Evolutionary conservation across 2,329 filamentous ascomycete species (phyloP), one percentile per base, ranked within the genome.

Genomic region (Beauveria scarabaeidicola): DNA sequence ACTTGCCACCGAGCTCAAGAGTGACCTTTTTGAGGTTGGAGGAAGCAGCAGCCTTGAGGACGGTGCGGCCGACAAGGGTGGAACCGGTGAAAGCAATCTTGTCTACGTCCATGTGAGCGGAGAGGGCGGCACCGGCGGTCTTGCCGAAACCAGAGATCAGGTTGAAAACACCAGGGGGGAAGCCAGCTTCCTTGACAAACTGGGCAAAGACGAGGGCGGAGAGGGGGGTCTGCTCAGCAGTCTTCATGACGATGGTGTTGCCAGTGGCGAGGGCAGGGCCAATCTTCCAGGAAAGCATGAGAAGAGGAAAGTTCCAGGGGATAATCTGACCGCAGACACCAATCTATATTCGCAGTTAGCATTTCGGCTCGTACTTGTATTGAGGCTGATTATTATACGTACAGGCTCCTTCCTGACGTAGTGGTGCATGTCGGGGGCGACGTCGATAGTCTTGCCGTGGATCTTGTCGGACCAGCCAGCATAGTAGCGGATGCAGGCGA

Each of bases 401-500:
- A 83, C 78, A 10, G 91, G 89, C 81, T 96, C 90, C 66, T 85
- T 83, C 69, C 69, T 70, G 64, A 89, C 91, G 78, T 94, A 95
- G 78, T 90, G 87, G 78, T 95, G 91, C 74, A 87, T 90, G 65
- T 89, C 86, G 61, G 84, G 82, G 68, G 82, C 78, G 66, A 90
- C 89, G 68, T 95, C 89, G 65, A 94, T 86, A 60, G 91, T 90
- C 80, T 92, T 91, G 74, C 91, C 91, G 74, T 86, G 81, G 65
- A 94, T 87, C 85, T 96, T 96, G 81, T 96, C 91, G 68, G 91
- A 89, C 86, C 88, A 96, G 63, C 91, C 91, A 69, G 83, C 91
- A 69, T 76, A 77, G 72, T 77, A 97, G 74, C 91, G 85, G 69
- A 97, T 75, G 76, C 83, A 87, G 69, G 81, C 86, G 64, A 83